phyloP scores from a whole-genome alignment of 805 yeast genomes.

The Cyberlindnera samutprakarnensis region DNA sequence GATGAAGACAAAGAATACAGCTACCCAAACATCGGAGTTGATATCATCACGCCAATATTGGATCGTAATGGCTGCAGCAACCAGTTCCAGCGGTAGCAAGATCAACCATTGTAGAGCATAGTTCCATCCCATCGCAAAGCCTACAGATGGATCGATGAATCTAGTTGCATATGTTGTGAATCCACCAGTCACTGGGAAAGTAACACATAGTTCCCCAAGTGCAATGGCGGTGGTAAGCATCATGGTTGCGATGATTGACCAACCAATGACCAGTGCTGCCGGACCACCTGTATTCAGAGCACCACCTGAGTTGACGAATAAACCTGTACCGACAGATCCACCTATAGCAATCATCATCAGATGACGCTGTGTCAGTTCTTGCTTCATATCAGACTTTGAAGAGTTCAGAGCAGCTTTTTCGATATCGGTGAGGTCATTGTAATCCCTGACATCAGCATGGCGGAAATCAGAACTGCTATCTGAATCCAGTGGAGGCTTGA shows the following conservation, averaged over 20 bases:
- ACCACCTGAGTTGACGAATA: slow-evolving; percentile 58
- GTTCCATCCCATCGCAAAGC: slow-evolving; percentile 46
- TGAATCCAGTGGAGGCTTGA: slow-evolving; percentile 28
- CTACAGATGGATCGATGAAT: slow-evolving; percentile 47
- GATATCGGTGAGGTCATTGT: slow-evolving; percentile 25
- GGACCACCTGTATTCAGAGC: slow-evolving; percentile 56
- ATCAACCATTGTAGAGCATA: slow-evolving; percentile 49
- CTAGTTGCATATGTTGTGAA: slow-evolving; percentile 42
- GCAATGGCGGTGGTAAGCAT: slow-evolving; percentile 52
- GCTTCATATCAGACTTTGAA: slow-evolving; percentile 29
- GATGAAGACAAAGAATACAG: slow-evolving; percentile 41
- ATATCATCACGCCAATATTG: slow-evolving; percentile 42
- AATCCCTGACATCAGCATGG: slow-evolving; percentile 11
- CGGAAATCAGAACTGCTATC: slow-evolving; percentile 1
- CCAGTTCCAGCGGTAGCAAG: slow-evolving; percentile 48
- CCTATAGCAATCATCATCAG: slow-evolving; percentile 74
- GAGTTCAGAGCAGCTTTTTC: slow-evolving; percentile 31
- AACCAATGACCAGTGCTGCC: slow-evolving; percentile 51
- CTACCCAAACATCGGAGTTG: slow-evolving; percentile 52
- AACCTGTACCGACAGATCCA: slow-evolving; percentile 67
- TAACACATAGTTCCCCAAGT: slow-evolving; percentile 45
- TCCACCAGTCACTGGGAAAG: slow-evolving; percentile 48
- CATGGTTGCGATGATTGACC: slow-evolving; percentile 46
- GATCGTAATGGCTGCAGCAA: slow-evolving; percentile 51
- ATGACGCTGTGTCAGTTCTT: slow-evolving; percentile 39